Evolutionary conservation across 148 eudicot species (phyloP).

Genomic region (Rhododendron molle): DNA sequence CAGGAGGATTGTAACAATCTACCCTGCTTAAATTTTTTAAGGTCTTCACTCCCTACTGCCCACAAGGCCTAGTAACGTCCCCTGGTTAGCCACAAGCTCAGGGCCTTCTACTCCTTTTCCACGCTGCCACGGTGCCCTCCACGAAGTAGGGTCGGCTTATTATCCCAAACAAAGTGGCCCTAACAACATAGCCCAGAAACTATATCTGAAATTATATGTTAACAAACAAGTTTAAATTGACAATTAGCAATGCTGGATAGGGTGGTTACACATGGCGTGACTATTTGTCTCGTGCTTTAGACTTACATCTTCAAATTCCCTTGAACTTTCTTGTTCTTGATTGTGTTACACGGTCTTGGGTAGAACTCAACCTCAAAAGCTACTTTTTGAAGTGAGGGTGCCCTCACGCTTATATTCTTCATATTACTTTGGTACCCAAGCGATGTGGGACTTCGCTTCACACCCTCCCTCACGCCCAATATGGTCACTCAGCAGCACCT

Average conservation of each 20-base stretch:
- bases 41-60: not conserved
- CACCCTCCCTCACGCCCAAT: too few species aligned
- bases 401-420: too few species aligned
- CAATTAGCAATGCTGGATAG: not conserved
- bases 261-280: not conserved
- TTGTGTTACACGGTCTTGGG: not conserved
- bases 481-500: too few species aligned
- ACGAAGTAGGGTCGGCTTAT: not conserved
- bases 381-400: too few species aligned
- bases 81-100: not conserved
- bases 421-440: too few species aligned
- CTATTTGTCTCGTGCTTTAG: not conserved
- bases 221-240: not conserved
- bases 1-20: not conserved
- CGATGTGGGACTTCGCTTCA: too few species aligned
- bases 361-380: too few species aligned
- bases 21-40: not conserved
- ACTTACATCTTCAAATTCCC: not conserved
- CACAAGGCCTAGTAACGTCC: not conserved
- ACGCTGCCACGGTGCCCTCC: not conserved
- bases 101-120: not conserved
- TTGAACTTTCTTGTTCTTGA: not conserved
- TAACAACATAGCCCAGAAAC: not conserved
- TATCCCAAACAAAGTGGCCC: not conserved
- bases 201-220: not conserved